These are phyloP conservation scores for Penicillium palitans DNA, from an alignment of 2,329 filamentous ascomycete genomes.

Conservation along the genomic window DNA sequence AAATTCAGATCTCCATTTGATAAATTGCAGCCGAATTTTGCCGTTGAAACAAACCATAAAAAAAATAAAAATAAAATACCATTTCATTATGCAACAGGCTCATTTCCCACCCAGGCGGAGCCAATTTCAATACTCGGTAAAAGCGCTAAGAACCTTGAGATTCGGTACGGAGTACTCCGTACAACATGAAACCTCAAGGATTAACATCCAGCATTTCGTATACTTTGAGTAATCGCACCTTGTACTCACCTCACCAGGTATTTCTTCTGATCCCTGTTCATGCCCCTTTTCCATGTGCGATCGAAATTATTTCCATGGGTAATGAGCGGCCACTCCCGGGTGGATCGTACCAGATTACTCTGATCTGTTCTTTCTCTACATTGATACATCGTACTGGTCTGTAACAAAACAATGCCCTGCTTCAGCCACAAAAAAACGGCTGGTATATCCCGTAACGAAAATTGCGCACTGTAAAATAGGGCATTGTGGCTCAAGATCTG, in stretches of 20 bases:
- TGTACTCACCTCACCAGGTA: background rate
- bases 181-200: conserved; percentile 3
- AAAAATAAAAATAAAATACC: background rate
- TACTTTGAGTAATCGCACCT: background rate
- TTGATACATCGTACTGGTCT: background rate
- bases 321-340: conserved; percentile 16
- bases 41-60: background rate
- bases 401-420: background rate
- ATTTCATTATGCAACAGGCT: background rate
- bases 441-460: background rate
- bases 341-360: conserved; percentile 7
- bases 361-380: background rate
- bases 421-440: background rate
- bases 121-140: background rate
- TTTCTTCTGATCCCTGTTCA: background rate
- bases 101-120: conserved; percentile 5
- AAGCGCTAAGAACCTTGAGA: background rate
- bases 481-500: background rate
- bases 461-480: background rate
- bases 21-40: background rate
- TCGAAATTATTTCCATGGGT: conserved; percentile 5
- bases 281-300: background rate
- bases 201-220: background rate
- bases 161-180: background rate
- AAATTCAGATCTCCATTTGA: conserved; percentile 4